Evolutionary conservation across 345 rosid species (phyloP).

Genomic region (Cardamine occulta): DNA sequence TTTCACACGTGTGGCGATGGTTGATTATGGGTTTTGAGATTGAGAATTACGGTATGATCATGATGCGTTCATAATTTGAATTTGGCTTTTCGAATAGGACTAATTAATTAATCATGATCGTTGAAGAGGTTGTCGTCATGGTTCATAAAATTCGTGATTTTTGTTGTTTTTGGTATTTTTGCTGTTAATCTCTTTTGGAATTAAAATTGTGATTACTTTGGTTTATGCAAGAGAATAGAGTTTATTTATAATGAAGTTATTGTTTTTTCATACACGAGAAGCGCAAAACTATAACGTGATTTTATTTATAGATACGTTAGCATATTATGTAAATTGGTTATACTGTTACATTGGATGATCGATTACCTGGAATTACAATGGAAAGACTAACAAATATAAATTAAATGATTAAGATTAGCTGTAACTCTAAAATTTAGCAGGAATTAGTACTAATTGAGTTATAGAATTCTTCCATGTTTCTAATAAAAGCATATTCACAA

Average conservation of each 20-base stretch:
- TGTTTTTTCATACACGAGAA: background rate
- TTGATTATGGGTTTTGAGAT: conserved; percentile 40
- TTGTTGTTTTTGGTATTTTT: background rate
- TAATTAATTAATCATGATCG: conserved; percentile 24
- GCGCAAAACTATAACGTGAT: background rate
- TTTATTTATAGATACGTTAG: background rate
- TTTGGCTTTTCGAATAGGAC: conserved; percentile 37
- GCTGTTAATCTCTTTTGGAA: background rate
- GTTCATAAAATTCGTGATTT: conserved; percentile 1
- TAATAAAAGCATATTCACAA: background rate
- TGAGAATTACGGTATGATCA: conserved; percentile 27
- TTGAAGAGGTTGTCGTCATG: background rate
- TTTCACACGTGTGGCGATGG: conserved; percentile 56
- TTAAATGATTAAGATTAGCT: background rate
- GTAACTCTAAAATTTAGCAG: conserved; percentile 14
- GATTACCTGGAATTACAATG: background rate
- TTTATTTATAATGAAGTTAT: conserved; percentile 6
- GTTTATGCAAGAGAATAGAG: conserved; percentile 18
- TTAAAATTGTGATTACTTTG: conserved; percentile 36
- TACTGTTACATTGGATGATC: conserved; percentile 34
- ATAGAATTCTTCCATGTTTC: background rate
- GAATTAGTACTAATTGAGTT: background rate
- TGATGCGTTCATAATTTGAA: conserved; percentile 38
- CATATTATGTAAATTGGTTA: conserved; percentile 1
- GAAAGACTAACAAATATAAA: background rate